Conservation (phyloP, 2,329 filamentous ascomycete species). For the Arthrocladium fulminans region DNA sequence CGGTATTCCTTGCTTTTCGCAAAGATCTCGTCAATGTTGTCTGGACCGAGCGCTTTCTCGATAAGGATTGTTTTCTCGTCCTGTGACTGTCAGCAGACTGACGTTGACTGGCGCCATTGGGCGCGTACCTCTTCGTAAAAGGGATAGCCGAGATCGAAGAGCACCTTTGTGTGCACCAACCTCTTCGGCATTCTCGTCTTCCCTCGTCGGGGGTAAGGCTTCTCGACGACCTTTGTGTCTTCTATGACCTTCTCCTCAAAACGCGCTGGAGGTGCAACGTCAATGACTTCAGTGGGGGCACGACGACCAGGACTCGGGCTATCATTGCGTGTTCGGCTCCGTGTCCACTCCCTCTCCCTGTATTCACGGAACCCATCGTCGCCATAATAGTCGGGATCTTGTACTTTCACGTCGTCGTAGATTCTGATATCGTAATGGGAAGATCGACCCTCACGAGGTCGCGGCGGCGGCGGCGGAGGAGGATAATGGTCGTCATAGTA, state of each 20-base stretch:
- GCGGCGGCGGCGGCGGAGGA: constrained; percentile 36
- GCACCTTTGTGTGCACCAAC: constrained; percentile 68
- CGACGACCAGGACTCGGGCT: constrained; percentile 20
- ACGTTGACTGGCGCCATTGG: background rate
- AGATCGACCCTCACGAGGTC: constrained; percentile 45
- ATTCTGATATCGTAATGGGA: constrained; percentile 47
- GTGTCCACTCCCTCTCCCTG: constrained; percentile 53
- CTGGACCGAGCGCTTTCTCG: constrained; percentile 73
- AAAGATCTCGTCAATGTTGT: constrained; percentile 86
- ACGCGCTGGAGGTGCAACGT: constrained; percentile 44
- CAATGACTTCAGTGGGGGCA: constrained; percentile 19
- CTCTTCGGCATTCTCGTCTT: constrained; percentile 80
- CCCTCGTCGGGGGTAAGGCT: constrained; percentile 65
- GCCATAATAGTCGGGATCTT: constrained; percentile 59
- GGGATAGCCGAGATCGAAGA: constrained; percentile 77
- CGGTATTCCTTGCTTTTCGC: constrained; percentile 69
- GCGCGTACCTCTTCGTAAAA: constrained; percentile 70
- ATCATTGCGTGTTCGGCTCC: constrained; percentile 31
- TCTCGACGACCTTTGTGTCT: constrained; percentile 45
- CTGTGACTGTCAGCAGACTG: constrained; percentile 40
- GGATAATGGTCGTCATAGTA: constrained; percentile 28
- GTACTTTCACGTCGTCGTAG: constrained; percentile 57
- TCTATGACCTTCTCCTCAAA: constrained; percentile 59
- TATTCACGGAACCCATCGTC: constrained; percentile 64
- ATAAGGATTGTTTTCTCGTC: constrained; percentile 67